Percentiles rank a stretch among this genome's conserved stretches.
phyloP scores from a whole-genome alignment of 2,329 filamentous ascomycete species.

The Sphaerulina vaccinii region DNA sequence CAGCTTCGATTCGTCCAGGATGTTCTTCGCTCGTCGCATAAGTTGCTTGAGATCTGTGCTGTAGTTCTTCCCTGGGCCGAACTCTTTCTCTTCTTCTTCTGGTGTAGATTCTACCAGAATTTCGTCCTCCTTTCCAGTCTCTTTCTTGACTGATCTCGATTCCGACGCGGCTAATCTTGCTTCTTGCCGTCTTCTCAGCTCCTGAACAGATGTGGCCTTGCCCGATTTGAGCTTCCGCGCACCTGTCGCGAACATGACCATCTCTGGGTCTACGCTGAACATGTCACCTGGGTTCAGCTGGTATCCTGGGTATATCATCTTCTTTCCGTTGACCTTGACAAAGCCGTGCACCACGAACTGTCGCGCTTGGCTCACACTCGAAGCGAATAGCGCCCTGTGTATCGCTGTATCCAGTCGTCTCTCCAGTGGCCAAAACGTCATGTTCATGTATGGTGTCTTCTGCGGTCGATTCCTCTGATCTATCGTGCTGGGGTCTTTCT shows the following conservation, averaged over 20 bases:
- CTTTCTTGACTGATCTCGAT: slow-evolving; percentile 21
- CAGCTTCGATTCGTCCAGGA: slow-evolving; percentile 53
- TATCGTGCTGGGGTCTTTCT: slow-evolving; percentile 31
- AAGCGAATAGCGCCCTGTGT: slow-evolving; percentile 90
- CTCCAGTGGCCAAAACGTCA: slow-evolving; percentile 91
- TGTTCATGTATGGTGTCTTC: slow-evolving; percentile 87
- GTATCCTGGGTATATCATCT: slow-evolving; percentile 93
- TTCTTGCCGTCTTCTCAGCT: slow-evolving; percentile 17
- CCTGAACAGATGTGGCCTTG: slow-evolving; percentile 31
- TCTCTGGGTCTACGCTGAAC: slow-evolving; percentile 90
- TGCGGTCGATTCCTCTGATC: slow-evolving; percentile 28
- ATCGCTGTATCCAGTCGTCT: slow-evolving; percentile 90
- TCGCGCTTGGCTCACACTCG: slow-evolving; percentile 85
- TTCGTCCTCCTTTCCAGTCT: slow-evolving; percentile 20
- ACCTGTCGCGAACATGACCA: slow-evolving; percentile 85
- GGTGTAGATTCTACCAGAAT: slow-evolving; percentile 25
- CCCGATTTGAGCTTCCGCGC: slow-evolving; percentile 47
- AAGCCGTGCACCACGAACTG: slow-evolving; percentile 92
- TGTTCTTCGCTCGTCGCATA: slow-evolving; percentile 57
- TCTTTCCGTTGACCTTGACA: slow-evolving; percentile 95
- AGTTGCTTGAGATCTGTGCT: slow-evolving; percentile 54
- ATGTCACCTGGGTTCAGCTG: slow-evolving; percentile 95
- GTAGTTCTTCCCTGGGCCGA: slow-evolving; percentile 14
- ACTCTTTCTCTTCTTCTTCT: slow-evolving; percentile 14
- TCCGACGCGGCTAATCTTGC: slow-evolving; percentile 27